These are phyloP conservation scores for Pichia pseudocactophila DNA, from an alignment of 805 yeast species.

Conservation along the genomic window DNA sequence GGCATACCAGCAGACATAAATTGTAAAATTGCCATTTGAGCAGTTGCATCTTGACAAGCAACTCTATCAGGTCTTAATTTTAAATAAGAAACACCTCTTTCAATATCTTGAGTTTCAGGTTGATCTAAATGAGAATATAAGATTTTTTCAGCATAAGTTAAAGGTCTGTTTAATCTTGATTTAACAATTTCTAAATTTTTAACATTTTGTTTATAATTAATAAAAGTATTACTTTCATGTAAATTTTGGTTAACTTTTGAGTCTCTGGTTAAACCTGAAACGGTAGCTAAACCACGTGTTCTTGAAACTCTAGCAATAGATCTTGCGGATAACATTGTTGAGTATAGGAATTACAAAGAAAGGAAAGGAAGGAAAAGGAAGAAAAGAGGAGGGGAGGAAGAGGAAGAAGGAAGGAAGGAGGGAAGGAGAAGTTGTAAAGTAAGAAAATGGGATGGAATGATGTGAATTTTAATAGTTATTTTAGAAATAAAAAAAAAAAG, in stretches of 20 bases:
- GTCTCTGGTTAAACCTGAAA: slow-evolving; percentile 40
- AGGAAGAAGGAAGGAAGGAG: no score
- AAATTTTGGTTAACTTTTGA: slow-evolving; percentile 43
- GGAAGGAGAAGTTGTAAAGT: no score
- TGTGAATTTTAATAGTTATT: no score
- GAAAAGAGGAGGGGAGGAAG: neutral
- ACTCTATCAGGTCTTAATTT: slow-evolving; percentile 95
- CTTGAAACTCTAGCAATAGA: slow-evolving; percentile 22
- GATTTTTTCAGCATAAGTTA: slow-evolving; percentile 91
- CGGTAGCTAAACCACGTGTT: slow-evolving; percentile 45
- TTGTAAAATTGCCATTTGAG: slow-evolving; percentile 97
- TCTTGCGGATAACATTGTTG: slow-evolving; percentile 25
- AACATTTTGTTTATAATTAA: slow-evolving; percentile 83
- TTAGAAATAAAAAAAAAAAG: no score
- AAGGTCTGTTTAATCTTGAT: slow-evolving; percentile 60
- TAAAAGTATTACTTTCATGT: slow-evolving; percentile 75
- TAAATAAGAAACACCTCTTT: slow-evolving; percentile 83
- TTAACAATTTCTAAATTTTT: slow-evolving; percentile 83
- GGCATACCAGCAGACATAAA: slow-evolving; percentile 95
- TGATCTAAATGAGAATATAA: slow-evolving; percentile 85
- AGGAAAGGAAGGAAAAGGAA: neutral
- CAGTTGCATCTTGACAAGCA: slow-evolving; percentile 99
- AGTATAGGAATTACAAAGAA: neutral
- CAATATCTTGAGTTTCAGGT: slow-evolving; percentile 66
- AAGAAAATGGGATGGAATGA: no score